These are phyloP conservation scores for Lodderomyces jiufengensis DNA, from an alignment of 1,139 yeast species.

Conservation along the genomic window DNA sequence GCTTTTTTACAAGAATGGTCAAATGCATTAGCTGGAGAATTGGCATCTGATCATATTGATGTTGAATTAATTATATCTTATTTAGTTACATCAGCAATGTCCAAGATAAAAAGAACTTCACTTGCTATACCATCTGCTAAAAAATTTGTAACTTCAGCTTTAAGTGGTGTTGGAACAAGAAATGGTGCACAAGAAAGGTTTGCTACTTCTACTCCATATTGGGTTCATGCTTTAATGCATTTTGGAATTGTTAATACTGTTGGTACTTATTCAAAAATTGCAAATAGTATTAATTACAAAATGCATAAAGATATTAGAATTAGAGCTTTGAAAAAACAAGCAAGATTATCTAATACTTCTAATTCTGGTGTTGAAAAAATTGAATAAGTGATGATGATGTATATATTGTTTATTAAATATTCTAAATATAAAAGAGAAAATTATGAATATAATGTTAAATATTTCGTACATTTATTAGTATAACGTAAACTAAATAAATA, in stretches of 20 bases:
- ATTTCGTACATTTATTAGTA: too few species aligned
- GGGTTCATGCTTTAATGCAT: conserved; percentile 93
- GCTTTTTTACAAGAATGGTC: conserved; percentile 95
- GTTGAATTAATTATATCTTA: conserved; percentile 87
- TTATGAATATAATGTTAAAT: too few species aligned
- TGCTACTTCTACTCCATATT: conserved; percentile 86
- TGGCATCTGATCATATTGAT: conserved; percentile 64
- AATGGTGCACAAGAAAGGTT: conserved; percentile 90
- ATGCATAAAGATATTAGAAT: conserved; percentile 80
- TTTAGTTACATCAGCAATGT: conserved; percentile 93
- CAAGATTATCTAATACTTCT: conserved; percentile 17
- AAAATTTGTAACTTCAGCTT: conserved; percentile 66
- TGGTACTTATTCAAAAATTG: conserved; percentile 75
- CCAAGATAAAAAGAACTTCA: conserved; percentile 80
- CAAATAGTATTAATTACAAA: conserved; percentile 60
- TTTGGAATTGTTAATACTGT: conserved; percentile 74
- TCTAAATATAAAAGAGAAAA: too few species aligned
- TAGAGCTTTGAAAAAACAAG: conserved; percentile 82
- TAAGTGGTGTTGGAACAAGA: conserved; percentile 72
- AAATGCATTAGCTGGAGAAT: conserved; percentile 82
- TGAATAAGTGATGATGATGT: conserved; percentile 2
- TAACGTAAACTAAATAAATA: too few species aligned
- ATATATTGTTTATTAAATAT: too few species aligned
- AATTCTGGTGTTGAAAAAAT: conserved; percentile 16
- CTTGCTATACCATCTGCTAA: conserved; percentile 78